Percentiles rank a stretch among this genome's conserved stretches.
phyloP scores from a whole-genome alignment of 805 yeast genomes.

The Candida ponderosae region DNA sequence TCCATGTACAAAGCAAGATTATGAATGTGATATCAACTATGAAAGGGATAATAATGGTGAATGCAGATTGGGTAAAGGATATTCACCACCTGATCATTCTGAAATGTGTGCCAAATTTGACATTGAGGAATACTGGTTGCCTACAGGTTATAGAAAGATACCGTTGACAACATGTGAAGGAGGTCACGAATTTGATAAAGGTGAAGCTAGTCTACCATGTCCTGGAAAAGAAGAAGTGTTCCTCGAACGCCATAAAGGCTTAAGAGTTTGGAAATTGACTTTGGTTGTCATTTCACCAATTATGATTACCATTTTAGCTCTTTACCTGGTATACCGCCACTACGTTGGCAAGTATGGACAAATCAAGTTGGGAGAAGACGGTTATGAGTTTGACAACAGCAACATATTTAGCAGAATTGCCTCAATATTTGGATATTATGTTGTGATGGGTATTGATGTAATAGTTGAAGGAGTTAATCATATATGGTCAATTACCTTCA shows the following conservation, averaged over 20 bases:
- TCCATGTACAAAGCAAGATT: slow-evolving; percentile 79
- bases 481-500: slow-evolving; percentile 2
- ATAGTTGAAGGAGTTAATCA: slow-evolving; percentile 6
- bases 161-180: slow-evolving; percentile 83
- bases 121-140: slow-evolving; percentile 66
- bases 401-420: slow-evolving; percentile 48
- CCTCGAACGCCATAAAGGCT: slow-evolving; percentile 39
- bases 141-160: slow-evolving; percentile 87
- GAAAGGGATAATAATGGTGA: slow-evolving; percentile 67
- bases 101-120: slow-evolving; percentile 51
- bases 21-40: slow-evolving; percentile 89
- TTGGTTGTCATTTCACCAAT: slow-evolving; percentile 52
- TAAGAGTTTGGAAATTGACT: slow-evolving; percentile 47
- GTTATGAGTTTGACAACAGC: slow-evolving; percentile 54
- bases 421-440: slow-evolving; percentile 22
- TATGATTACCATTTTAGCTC: slow-evolving; percentile 38
- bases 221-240: slow-evolving; percentile 80
- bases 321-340: slow-evolving; percentile 70
- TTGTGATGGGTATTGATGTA: slow-evolving; percentile 20
- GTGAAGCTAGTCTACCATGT: slow-evolving; percentile 61
- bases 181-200: slow-evolving; percentile 64
- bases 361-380: slow-evolving; percentile 75
- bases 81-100: slow-evolving; percentile 55
- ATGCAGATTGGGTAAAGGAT: slow-evolving; percentile 76
- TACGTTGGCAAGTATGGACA: slow-evolving; percentile 82